Evolutionary conservation across 2,329 filamentous ascomycete species (phyloP).

Genomic region (Colletotrichum musicola): DNA sequence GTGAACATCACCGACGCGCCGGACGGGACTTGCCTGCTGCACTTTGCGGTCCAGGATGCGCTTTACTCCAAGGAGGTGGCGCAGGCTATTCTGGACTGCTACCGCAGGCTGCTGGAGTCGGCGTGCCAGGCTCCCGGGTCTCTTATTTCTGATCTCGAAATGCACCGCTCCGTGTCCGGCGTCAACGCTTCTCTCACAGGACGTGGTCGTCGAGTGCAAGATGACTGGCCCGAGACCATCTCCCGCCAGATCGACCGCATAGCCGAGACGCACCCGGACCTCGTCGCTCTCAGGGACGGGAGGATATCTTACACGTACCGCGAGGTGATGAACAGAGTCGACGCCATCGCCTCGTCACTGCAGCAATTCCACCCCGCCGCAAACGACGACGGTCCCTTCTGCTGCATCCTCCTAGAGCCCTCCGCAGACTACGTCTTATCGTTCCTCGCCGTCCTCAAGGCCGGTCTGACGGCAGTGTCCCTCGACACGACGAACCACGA

Average conservation of each 20-base stretch:
- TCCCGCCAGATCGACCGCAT: conserved; percentile 1
- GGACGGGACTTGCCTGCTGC: not conserved
- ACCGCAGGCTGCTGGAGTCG: not conserved
- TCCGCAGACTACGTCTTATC: conserved; percentile 50
- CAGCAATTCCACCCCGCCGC: conserved; percentile 49
- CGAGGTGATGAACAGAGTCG: not conserved
- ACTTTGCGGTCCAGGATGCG: not conserved
- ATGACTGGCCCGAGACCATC: not conserved
- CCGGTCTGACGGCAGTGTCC: conserved; percentile 55
- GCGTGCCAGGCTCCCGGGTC: not conserved
- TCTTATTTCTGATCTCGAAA: not conserved
- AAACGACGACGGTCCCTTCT: conserved; percentile 48
- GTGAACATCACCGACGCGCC: conserved; percentile 14
- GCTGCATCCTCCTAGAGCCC: conserved; percentile 8
- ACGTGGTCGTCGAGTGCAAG: not conserved
- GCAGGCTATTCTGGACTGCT: not conserved
- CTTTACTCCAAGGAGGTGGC: conserved; percentile 13
- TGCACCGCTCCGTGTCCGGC: not conserved
- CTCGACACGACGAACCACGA: conserved; percentile 42
- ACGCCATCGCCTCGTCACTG: not conserved
- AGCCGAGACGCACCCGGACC: not conserved
- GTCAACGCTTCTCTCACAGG: not conserved
- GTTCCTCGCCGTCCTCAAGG: conserved; percentile 54
- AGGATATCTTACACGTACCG: not conserved
- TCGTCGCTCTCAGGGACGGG: conserved; percentile 5